Conservation (phyloP, 1,284 basidiomycete genomes). For the Tylopilus microsporus region DNA sequence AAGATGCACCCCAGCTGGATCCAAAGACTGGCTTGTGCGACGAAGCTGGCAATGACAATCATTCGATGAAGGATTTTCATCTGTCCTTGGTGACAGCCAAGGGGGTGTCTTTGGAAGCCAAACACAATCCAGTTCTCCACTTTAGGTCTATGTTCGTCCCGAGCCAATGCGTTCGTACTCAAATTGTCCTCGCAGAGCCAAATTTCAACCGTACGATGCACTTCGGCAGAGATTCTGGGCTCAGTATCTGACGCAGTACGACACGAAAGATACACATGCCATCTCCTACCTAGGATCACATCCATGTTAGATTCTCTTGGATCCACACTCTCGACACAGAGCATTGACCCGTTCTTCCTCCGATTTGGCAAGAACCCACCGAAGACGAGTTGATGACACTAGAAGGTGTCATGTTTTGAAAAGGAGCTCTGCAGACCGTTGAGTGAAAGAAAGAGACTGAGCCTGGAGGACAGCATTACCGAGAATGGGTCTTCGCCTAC, state of each 20-base stretch:
- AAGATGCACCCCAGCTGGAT: slow-evolving; percentile 70
- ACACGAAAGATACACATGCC: slow-evolving; percentile 77
- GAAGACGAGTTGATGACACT: slow-evolving; percentile 74
- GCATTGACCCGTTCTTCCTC: slow-evolving; percentile 78
- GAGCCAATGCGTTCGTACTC: neutral
- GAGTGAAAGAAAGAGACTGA: slow-evolving; percentile 63
- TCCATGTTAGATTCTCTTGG: slow-evolving; percentile 98
- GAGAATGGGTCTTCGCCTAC: slow-evolving; percentile 40
- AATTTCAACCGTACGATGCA: slow-evolving; percentile 91
- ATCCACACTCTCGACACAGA: slow-evolving; percentile 80
- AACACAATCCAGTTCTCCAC: slow-evolving; percentile 56
- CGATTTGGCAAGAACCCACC: slow-evolving; percentile 64
- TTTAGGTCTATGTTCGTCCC: slow-evolving; percentile 45
- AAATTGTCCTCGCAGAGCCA: slow-evolving; percentile 71
- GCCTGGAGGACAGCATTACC: slow-evolving; percentile 37
- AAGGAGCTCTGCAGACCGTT: slow-evolving; percentile 68
- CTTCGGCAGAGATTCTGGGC: slow-evolving; percentile 90
- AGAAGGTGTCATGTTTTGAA: slow-evolving; percentile 80
- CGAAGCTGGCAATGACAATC: slow-evolving; percentile 29
- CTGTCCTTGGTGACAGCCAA: slow-evolving; percentile 51
- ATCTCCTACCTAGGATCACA: slow-evolving; percentile 80
- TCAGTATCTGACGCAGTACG: slow-evolving; percentile 87
- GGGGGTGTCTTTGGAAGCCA: slow-evolving; percentile 60
- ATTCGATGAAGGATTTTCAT: slow-evolving; percentile 68
- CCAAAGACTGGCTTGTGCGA: slow-evolving; percentile 69